Evolutionary conservation across 768 basidiomycete species (phyloP).

Genomic region (Saitozyma sp.): DNA sequence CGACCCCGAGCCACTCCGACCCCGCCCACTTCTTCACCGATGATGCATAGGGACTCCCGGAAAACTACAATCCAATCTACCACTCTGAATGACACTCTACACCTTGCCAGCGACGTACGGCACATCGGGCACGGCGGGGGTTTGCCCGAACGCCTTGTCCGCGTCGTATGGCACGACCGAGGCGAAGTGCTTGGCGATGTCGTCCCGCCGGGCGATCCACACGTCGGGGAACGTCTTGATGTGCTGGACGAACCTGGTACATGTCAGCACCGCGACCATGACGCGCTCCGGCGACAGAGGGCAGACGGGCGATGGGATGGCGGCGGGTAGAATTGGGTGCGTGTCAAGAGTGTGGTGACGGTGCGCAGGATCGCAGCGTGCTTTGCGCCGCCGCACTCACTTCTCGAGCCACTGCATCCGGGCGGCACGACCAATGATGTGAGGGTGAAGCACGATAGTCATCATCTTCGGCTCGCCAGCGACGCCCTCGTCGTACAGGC

Average conservation of each 20-base stretch:
- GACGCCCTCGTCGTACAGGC: conserved; percentile 27
- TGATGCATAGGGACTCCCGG: too few relatives aligned
- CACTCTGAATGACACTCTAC: too few relatives aligned
- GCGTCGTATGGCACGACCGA: conserved; percentile 23
- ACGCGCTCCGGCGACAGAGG: neutral
- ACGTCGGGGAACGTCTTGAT: conserved; percentile 18
- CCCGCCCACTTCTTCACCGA: too few relatives aligned
- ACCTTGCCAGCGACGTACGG: too few relatives aligned
- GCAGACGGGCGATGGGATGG: too few relatives aligned
- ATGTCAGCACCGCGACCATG: too few relatives aligned
- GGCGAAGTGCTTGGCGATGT: conserved; percentile 28
- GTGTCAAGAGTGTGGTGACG: conserved; percentile 11
- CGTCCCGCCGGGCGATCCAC: conserved; percentile 23
- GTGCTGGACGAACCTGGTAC: too few relatives aligned
- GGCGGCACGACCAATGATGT: conserved; percentile 28
- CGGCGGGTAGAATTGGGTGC: neutral
- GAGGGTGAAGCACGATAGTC: conserved; percentile 35
- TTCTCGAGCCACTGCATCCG: conserved; percentile 21
- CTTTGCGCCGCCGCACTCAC: neutral
- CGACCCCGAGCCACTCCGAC: too few relatives aligned
- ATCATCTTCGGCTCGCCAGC: conserved; percentile 29
- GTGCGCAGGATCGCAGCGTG: too few relatives aligned
- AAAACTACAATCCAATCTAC: too few relatives aligned
- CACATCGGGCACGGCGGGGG: neutral
- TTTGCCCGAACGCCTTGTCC: conserved; percentile 25